Evolutionary conservation across 495 filamentous ascomycete genomes (phyloP).

Genomic region (Trichocladium antarcticum): DNA sequence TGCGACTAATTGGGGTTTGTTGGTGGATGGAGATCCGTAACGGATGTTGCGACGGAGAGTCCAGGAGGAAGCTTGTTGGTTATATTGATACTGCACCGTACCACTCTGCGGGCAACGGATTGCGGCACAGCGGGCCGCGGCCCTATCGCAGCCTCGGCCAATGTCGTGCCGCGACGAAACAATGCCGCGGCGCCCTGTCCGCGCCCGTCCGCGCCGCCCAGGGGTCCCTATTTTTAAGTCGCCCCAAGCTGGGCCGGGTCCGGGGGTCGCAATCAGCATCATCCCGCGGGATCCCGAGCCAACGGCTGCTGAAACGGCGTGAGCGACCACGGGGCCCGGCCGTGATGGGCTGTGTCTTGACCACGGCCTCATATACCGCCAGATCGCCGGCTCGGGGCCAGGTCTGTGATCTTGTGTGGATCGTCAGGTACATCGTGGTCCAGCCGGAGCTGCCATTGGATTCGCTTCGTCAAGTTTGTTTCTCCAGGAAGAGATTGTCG

Average conservation of each 20-base stretch:
- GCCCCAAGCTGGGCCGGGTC: background rate
- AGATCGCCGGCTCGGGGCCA: too few species aligned
- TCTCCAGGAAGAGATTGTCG: slow-evolving; percentile 1
- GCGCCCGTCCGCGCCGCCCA: too few species aligned
- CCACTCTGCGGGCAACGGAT: background rate
- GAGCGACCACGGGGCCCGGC: background rate
- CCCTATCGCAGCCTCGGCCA: background rate
- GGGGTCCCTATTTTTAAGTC: background rate
- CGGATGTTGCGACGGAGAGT: too few species aligned
- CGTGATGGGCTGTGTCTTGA: too few species aligned
- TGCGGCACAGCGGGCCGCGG: slow-evolving; percentile 2
- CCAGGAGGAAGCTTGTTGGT: too few species aligned
- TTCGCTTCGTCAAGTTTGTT: background rate
- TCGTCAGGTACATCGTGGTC: background rate
- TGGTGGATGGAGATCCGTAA: too few species aligned
- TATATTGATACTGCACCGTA: too few species aligned
- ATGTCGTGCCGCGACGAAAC: background rate
- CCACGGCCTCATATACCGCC: too few species aligned
- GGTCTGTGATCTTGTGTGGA: background rate
- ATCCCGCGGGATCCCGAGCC: background rate
- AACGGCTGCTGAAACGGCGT: background rate
- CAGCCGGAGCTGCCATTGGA: slow-evolving; percentile 6
- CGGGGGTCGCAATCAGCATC: background rate
- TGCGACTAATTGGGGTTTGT: too few species aligned
- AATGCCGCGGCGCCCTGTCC: background rate